These are phyloP conservation scores for Fusarium sp. DNA, from an alignment of 2,329 filamentous ascomycete genomes.

Conservation along the genomic window DNA sequence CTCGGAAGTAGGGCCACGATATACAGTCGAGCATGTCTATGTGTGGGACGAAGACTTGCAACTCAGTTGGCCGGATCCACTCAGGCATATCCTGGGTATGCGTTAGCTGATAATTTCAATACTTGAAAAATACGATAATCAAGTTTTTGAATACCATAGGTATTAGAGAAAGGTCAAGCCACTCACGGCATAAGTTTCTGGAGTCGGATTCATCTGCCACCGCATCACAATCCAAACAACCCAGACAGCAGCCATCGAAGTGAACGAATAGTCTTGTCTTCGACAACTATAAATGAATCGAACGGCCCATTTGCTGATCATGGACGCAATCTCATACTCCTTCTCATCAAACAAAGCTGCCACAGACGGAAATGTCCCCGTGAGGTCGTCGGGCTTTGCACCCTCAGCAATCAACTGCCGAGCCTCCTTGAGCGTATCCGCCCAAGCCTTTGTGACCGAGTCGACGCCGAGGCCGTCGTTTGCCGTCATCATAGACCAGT, in stretches of 20 bases:
- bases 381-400: conserved; percentile 11
- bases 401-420: conserved; percentile 14
- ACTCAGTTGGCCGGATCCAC: conserved; percentile 19
- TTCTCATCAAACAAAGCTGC: conserved; percentile 22
- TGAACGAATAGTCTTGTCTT: conserved; percentile 14
- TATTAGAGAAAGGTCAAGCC: neutral
- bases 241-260: conserved; percentile 20
- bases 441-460: conserved; percentile 25
- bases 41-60: conserved; percentile 19
- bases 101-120: neutral
- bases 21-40: conserved; percentile 28
- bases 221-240: conserved; percentile 15
- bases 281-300: conserved; percentile 27
- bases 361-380: conserved; percentile 17
- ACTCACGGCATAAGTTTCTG: conserved; percentile 22
- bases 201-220: conserved; percentile 24
- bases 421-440: conserved; percentile 22
- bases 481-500: conserved; percentile 30
- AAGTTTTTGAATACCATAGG: neutral
- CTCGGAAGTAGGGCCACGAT: conserved; percentile 15
- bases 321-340: conserved; percentile 17
- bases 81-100: conserved; percentile 11
- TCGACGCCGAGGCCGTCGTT: conserved; percentile 16
- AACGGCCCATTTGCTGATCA: conserved; percentile 35
- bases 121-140: neutral